A percentile compares a stretch with the other conserved stretches of the same genome.
These are phyloP conservation scores for Ustulina deusta DNA, from an alignment of 2,329 filamentous ascomycete genomes.

Conservation along the genomic window DNA sequence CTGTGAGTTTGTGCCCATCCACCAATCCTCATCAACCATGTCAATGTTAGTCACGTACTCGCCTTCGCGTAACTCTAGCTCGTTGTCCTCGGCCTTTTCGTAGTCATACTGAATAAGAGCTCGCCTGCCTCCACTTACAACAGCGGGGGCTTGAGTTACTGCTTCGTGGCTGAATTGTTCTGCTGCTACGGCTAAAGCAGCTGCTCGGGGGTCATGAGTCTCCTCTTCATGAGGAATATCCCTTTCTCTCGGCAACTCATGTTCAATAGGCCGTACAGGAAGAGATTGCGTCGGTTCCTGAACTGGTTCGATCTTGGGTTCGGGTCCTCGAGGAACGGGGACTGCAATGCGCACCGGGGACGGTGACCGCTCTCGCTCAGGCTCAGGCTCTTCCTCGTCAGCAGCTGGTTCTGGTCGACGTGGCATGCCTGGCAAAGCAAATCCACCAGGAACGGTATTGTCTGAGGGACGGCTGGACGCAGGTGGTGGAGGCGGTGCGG, in stretches of 20 bases:
- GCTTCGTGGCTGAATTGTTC: slow-evolving; percentile 57
- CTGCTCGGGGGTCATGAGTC: slow-evolving; percentile 70
- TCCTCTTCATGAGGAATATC: slow-evolving; percentile 74
- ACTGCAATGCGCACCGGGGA: slow-evolving; percentile 89
- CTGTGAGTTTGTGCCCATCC: slow-evolving; percentile 89
- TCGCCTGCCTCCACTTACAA: slow-evolving; percentile 69
- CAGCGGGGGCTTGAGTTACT: slow-evolving; percentile 52
- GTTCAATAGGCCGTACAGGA: slow-evolving; percentile 72
- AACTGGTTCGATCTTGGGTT: slow-evolving; percentile 64
- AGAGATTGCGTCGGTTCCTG: slow-evolving; percentile 68
- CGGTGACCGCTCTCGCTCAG: slow-evolving; percentile 62
- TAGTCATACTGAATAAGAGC: slow-evolving; percentile 94
- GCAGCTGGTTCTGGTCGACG: slow-evolving; percentile 67
- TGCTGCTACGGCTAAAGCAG: slow-evolving; percentile 67
- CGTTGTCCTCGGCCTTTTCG: slow-evolving; percentile 97
- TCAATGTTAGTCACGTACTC: slow-evolving; percentile 92
- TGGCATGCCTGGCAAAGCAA: slow-evolving; percentile 83
- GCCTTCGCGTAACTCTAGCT: slow-evolving; percentile 90
- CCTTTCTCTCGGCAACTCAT: slow-evolving; percentile 72
- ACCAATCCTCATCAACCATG: slow-evolving; percentile 99
- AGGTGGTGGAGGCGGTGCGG: slow-evolving; percentile 72
- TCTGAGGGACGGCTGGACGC: slow-evolving; percentile 67
- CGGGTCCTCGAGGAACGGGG: slow-evolving; percentile 77
- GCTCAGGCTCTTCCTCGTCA: slow-evolving; percentile 63
- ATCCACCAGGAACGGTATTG: slow-evolving; percentile 71